phyloP scores from a whole-genome alignment of 768 basidiomycete genomes.

The Hygrophorus pudorinus region DNA sequence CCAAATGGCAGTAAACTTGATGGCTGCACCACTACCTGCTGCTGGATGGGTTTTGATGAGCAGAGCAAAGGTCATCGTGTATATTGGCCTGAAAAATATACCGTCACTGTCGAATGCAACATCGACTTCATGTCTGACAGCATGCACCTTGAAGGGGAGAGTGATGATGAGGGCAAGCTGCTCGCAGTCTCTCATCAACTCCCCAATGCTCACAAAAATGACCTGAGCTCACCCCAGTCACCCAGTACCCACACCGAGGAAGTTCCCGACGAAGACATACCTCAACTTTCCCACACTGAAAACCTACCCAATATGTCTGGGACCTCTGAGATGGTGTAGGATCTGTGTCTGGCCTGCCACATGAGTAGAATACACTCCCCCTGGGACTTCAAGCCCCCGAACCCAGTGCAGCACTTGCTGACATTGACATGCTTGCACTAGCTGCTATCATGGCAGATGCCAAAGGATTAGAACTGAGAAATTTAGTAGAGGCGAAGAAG shows the following conservation, averaged over 20 bases:
- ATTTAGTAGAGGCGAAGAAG: constrained; percentile 9
- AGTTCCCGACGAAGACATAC: too few species aligned
- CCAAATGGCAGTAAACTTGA: constrained; percentile 16
- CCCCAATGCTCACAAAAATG: too few species aligned
- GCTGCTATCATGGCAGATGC: constrained; percentile 9
- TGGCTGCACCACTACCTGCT: constrained; percentile 13
- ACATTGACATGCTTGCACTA: constrained; percentile 8
- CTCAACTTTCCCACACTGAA: too few species aligned
- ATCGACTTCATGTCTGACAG: constrained; percentile 8
- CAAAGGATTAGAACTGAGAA: constrained; percentile 10
- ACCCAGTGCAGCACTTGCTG: too few species aligned
- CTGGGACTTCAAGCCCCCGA: too few species aligned
- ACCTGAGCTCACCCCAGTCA: too few species aligned
- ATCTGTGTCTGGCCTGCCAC: too few species aligned
- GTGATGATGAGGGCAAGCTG: neutral
- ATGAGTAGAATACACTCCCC: too few species aligned
- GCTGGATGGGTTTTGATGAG: constrained; percentile 25
- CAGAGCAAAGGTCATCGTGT: constrained; percentile 21
- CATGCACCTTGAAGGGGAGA: constrained; percentile 14
- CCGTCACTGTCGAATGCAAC: constrained; percentile 17
- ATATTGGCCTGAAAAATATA: constrained; percentile 21
- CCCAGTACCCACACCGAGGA: too few species aligned
- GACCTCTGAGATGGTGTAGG: too few species aligned
- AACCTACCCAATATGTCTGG: too few species aligned
- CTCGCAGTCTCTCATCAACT: too few species aligned